phyloP scores from a whole-genome alignment of 2,329 filamentous ascomycete species.

The Trichoderma citrinoviride region DNA sequence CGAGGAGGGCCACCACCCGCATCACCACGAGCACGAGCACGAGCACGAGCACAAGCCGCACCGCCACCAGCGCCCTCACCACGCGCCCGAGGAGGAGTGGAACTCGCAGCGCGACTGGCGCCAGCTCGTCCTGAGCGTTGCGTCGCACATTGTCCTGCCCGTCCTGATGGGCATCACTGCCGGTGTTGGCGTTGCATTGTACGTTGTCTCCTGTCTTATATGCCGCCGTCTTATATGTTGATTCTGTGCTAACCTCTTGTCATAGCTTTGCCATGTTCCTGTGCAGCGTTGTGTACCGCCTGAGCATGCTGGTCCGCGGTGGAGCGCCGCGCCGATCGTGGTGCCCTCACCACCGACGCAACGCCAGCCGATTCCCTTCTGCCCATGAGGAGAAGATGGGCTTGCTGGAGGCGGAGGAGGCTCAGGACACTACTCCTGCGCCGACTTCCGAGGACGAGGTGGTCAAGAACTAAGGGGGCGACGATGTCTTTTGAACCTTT shows the following conservation, averaged over 20 bases:
- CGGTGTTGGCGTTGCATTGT: conserved; percentile 65
- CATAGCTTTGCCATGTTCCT: conserved; percentile 61
- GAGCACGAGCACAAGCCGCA: conserved; percentile 27
- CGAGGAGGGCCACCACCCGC: not conserved
- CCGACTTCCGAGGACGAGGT: conserved; percentile 31
- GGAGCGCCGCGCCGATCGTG: conserved; percentile 21
- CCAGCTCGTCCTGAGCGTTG: conserved; percentile 51
- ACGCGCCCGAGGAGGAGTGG: conserved; percentile 2
- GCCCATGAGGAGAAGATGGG: conserved; percentile 49
- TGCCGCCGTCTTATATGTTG: not conserved
- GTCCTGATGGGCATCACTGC: conserved; percentile 66
- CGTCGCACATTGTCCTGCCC: conserved; percentile 63
- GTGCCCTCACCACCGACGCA: conserved; percentile 20
- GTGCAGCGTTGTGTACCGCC: conserved; percentile 58
- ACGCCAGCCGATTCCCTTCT: not conserved
- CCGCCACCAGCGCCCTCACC: conserved; percentile 24
- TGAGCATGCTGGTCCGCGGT: conserved; percentile 51
- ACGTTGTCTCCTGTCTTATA: conserved; percentile 35
- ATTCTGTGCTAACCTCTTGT: conserved; percentile 30
- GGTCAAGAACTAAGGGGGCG: conserved; percentile 13
- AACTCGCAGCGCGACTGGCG: conserved; percentile 29
- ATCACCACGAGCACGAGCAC: conserved; percentile 23
- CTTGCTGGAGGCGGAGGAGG: conserved; percentile 42
- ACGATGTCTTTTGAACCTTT: not conserved
- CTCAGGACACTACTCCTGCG: conserved; percentile 30